Evolutionary conservation across 805 yeast genomes (phyloP).

Genomic region (Saccharomyces jurei): DNA sequence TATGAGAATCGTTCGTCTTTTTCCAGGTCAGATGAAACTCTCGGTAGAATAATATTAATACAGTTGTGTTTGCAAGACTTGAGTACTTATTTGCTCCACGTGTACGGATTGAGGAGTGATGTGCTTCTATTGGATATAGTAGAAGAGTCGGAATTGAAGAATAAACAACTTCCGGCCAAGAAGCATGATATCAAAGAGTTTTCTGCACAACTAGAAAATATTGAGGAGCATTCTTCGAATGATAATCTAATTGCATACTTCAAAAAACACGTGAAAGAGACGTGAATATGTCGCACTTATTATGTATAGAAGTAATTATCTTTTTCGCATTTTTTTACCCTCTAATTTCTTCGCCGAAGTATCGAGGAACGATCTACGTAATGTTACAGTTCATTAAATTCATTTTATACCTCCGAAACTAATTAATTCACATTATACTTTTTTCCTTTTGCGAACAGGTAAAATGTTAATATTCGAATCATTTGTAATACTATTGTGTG

Average conservation of each 20-base stretch:
- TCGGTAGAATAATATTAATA: slow-evolving; percentile 7
- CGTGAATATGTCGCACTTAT: neutral
- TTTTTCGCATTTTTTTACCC: neutral
- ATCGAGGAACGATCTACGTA: neutral
- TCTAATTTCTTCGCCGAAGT: neutral
- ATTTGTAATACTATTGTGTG: neutral
- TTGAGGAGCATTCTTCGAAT: neutral
- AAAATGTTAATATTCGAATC: neutral
- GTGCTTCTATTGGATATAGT: slow-evolving; percentile 4
- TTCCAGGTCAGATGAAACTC: neutral
- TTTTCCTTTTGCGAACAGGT: neutral
- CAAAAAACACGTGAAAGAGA: neutral
- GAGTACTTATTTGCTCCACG: slow-evolving; percentile 6
- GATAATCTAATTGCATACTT: neutral
- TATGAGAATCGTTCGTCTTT: neutral
- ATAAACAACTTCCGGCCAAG: slow-evolving; percentile 2
- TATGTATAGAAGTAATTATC: neutral
- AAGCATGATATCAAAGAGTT: neutral
- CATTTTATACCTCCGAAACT: neutral
- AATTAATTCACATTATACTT: neutral
- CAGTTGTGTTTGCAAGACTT: slow-evolving; percentile 11
- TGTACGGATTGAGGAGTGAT: slow-evolving; percentile 15
- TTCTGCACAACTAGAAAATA: neutral
- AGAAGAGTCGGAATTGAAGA: slow-evolving; percentile 15
- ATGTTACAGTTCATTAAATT: neutral